Base-by-base conservation (phyloP, 2,329 filamentous ascomycete species). In the Penicillium aurantiogriseum region DNA sequence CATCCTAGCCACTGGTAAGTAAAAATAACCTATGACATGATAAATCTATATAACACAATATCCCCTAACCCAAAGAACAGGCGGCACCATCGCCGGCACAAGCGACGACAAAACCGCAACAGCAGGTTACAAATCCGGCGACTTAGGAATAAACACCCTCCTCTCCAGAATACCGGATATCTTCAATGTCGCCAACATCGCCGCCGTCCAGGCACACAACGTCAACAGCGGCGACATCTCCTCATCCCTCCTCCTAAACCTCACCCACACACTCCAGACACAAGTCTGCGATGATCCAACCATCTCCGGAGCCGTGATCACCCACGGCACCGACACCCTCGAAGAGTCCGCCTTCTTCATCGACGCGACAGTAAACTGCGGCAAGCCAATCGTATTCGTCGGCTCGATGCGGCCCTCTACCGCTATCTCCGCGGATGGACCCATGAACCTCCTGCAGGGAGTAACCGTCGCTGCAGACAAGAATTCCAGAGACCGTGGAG, bases 271-370 rank as follows among this genome's bases (percentile, higher is more conserved):
- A 17, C 54, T 68, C 19, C 51, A 55, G 29, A 51, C 35, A 29
- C 39, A 27, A 36, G 51, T 58, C 35, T 58, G 56, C 23, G 51
- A 58, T 19, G 51, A 58, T 27, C 46, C 56, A 15, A 58, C 56
- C 7, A 58, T 58, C 29, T 50, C 51, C 29, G 51, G 56, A 21
- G 56, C 56, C 9, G 56, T 58, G 29, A 74, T 88, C 52, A 87
- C 85, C 0, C 85, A 88, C 64, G 85, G 86, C 47, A 88, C 86
- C 9, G 86, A 88, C 64, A 86, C 83, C 0, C 76, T 88, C 1
- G 85, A 87, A 64, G 85, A 88, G 69, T 81, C 82, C 0, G 82
- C 84, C 9, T 87, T 87, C 74, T 87, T 86, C 74, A 73, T 88
- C 9, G 82, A 87, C 60, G 71, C 83, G 4, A 85, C 83, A 0